These are phyloP conservation scores for Irineochytrium annulatum DNA, from an alignment of 192 early-diverging fungal genomes.

Conservation along the genomic window DNA sequence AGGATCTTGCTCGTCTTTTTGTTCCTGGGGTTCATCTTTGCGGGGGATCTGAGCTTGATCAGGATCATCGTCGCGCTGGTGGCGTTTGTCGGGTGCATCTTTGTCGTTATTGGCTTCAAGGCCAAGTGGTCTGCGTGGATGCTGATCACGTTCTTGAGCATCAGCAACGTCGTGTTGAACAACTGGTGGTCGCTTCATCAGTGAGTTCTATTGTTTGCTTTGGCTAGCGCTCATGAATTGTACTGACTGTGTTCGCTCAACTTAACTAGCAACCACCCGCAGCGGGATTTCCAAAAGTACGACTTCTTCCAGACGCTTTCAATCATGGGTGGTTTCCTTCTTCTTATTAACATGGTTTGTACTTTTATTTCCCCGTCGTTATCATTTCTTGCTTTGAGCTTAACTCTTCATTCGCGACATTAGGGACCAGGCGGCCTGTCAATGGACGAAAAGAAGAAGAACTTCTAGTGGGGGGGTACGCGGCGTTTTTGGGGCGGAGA, in stretches of 20 bases:
- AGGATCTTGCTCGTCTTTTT: constrained; percentile 88
- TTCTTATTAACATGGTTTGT: constrained; percentile 84
- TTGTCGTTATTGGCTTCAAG: constrained; percentile 98
- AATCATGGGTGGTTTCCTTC: constrained; percentile 92
- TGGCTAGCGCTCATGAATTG: neutral
- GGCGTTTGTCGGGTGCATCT: constrained; percentile 78
- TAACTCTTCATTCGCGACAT: neutral
- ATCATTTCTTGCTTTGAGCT: neutral
- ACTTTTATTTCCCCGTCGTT: neutral
- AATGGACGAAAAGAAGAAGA: constrained; percentile 97
- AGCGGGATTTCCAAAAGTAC: constrained; percentile 87
- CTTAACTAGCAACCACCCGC: constrained; percentile 24
- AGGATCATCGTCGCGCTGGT: constrained; percentile 69
- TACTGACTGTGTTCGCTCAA: neutral
- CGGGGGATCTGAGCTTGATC: constrained; percentile 72
- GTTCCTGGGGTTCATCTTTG: constrained; percentile 85
- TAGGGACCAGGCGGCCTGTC: constrained; percentile 72
- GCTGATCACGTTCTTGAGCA: constrained; percentile 79
- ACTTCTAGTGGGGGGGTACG: too few species aligned
- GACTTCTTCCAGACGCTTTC: constrained; percentile 98
- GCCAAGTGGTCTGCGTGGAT: constrained; percentile 95
- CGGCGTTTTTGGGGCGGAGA: too few species aligned
- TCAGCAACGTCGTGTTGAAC: constrained; percentile 90
- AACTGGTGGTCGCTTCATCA: constrained; percentile 93
- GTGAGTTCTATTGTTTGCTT: constrained; percentile 4